Evolutionary conservation across 306 rosid genomes (phyloP), one percentile per base, ranked within the genome.

Genomic region (Vigna trinervia): DNA sequence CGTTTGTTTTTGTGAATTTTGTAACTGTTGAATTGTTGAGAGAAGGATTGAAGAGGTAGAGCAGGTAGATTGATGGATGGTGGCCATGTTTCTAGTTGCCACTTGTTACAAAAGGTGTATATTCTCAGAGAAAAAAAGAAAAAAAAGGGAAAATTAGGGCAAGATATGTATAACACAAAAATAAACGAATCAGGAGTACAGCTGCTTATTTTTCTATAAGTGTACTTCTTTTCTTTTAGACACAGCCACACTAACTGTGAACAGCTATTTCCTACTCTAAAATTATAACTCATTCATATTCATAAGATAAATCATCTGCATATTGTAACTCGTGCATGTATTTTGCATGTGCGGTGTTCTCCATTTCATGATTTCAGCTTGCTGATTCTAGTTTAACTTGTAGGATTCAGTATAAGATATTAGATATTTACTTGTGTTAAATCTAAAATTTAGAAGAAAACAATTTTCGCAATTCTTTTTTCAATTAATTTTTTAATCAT

Each of bases 51-150:
- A 48, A 32, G 69, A 6, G 20, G 66, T 22, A 28, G 39, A 56
- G 46, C 12, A 1, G 11, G 12, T 41, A 41, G 46, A 41, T 10
- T 22, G 70, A 4, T 10, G 28, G 5, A 69, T 12, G 67, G 58
- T 28, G 89, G 83, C 19, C 68, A 69, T 54, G 87, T 67, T 81
- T 85, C 89, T 83, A 82, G 67, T 88, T 84, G 88, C 85, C 45
- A 61, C 68, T 61, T 45, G 50, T 45, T 3, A 15, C 45, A 2
- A 61, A 61, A 61, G 68, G 15, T 90, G 93, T 90, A 90, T 41
- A 88, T 84, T 87, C 74, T 68, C 63, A 79, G 81, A 79, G 74
- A 48, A 43, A 61, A 32, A 6, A 19, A 30, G 30, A 32, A 15
- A 1, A 30, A 30, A 30, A 30, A 34, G 6, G 9, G 5, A 8